Evolutionary conservation across 176 grass and related monocot species (phyloP).

Genomic region (Puya raimondii): DNA sequence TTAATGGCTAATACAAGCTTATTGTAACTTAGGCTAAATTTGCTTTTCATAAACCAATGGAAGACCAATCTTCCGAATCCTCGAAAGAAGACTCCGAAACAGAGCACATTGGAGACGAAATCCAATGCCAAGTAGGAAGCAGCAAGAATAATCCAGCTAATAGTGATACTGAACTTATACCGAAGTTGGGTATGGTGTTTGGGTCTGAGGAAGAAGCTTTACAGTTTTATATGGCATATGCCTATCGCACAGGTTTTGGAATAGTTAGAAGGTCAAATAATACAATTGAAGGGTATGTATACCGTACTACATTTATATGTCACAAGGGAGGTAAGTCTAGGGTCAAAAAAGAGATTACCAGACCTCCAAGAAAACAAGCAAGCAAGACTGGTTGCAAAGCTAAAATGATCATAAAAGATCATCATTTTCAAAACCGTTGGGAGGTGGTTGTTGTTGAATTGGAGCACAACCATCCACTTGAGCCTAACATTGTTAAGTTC

Average conservation of each 20-base stretch:
- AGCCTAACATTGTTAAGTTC: conserved; percentile 89
- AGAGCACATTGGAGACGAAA: too few relatives aligned
- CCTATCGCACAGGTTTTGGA: conserved; percentile 70
- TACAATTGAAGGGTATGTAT: conserved; percentile 66
- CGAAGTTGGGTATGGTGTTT: conserved; percentile 72
- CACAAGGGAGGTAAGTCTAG: conserved; percentile 85
- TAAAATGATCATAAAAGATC: conserved; percentile 79
- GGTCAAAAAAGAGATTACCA: conserved; percentile 56
- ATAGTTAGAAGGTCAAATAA: conserved; percentile 69
- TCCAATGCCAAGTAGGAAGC: too few relatives aligned
- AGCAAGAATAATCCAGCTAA: too few relatives aligned
- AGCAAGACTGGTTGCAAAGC: conserved; percentile 81
- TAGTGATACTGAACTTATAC: not conserved
- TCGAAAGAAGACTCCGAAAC: too few relatives aligned
- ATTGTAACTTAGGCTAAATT: too few relatives aligned
- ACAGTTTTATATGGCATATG: conserved; percentile 70
- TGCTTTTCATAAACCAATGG: too few relatives aligned
- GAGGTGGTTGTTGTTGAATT: conserved; percentile 70
- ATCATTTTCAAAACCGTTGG: conserved; percentile 54
- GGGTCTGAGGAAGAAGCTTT: conserved; percentile 71
- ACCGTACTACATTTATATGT: conserved; percentile 76
- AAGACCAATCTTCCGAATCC: too few relatives aligned
- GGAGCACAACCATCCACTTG: conserved; percentile 84
- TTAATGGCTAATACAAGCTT: too few relatives aligned
- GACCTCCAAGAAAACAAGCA: conserved; percentile 74